These are phyloP conservation scores for Trichoderma breve DNA, from an alignment of 2,329 filamentous ascomycete genomes.

Conservation along the genomic window DNA sequence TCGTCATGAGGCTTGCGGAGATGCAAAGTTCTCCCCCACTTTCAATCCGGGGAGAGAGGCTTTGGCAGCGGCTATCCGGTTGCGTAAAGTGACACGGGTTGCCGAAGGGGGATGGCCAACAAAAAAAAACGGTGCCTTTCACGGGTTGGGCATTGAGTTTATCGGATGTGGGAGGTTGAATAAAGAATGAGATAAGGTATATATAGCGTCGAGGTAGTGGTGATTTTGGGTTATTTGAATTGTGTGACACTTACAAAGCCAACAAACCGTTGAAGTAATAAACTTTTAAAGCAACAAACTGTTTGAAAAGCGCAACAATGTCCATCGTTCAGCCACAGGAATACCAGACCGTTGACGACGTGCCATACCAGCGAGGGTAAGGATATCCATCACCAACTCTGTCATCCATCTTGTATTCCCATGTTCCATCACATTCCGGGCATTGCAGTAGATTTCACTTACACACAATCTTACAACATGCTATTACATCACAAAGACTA, in stretches of 20 bases:
- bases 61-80: not conserved
- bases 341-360: slow-evolving; percentile 7
- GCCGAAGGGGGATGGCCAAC: not conserved
- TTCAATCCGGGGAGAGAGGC: not conserved
- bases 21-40: not conserved
- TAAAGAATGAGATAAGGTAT: not conserved
- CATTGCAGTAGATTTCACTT: not conserved
- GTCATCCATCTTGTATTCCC: not conserved
- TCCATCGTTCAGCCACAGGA: not conserved
- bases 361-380: slow-evolving; percentile 9
- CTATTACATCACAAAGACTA: not conserved
- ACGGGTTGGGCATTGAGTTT: not conserved
- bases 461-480: not conserved
- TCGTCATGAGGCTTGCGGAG: not conserved
- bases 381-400: not conserved
- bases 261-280: not conserved
- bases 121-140: not conserved
- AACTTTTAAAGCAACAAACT: too few relatives aligned
- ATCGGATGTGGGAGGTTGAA: not conserved
- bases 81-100: not conserved
- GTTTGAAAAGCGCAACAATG: not conserved
- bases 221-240: not conserved
- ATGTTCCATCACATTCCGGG: not conserved
- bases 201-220: not conserved
- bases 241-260: not conserved